phyloP scores from a whole-genome alignment of 169 alveolate genomes.

The Sarcocystis neurona region DNA sequence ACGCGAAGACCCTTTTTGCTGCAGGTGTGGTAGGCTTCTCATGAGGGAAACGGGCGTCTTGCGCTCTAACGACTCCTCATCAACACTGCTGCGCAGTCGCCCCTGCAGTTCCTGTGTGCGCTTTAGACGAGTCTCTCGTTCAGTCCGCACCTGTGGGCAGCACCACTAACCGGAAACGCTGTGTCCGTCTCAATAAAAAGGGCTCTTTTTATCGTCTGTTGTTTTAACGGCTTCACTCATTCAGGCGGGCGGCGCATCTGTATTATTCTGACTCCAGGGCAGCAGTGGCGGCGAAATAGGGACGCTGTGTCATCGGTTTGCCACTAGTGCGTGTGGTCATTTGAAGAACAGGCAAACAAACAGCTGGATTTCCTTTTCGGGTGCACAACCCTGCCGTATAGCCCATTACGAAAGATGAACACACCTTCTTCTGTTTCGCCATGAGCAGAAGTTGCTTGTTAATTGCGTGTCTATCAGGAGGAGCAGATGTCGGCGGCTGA shows the following conservation, averaged over 20 bases:
- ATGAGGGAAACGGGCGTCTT: no score
- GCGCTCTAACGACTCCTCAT: no score
- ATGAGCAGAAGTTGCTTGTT: not conserved
- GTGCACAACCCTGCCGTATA: no score
- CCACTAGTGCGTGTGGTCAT: no score
- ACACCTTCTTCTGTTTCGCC: slow-evolving; percentile 13
- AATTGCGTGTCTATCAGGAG: not conserved
- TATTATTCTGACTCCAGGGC: no score
- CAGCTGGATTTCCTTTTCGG: not conserved
- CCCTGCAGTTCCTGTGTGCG: not conserved
- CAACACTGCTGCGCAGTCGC: not conserved
- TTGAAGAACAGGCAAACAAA: no score
- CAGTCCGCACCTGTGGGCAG: not conserved
- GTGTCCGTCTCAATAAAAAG: not conserved
- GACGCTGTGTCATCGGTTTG: not conserved
- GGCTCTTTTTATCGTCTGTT: not conserved
- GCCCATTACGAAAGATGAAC: no score
- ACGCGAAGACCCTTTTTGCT: no score
- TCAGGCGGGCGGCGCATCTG: no score
- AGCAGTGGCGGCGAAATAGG: no score
- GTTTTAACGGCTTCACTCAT: not conserved
- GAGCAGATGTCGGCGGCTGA: no score
- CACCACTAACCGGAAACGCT: not conserved
- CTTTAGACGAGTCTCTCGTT: not conserved
- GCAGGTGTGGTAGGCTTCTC: no score